Evolutionary conservation across 2,329 filamentous ascomycete species (phyloP).

Genomic region (Catunica adiposa): DNA sequence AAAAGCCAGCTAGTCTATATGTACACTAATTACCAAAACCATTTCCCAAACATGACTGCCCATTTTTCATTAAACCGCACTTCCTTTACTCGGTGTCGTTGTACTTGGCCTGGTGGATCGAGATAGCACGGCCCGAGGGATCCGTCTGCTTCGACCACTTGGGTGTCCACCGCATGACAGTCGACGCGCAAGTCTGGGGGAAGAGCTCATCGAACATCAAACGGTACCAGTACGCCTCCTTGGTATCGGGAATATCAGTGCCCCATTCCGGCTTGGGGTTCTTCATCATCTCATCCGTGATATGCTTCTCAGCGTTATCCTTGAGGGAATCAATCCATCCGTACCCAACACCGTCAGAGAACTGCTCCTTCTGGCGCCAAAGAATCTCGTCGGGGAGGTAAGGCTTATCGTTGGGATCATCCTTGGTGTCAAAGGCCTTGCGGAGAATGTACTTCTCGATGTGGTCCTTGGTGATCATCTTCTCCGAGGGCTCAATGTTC

Average conservation of each 20-base stretch:
- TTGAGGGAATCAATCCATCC: conserved; percentile 97
- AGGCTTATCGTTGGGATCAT: conserved; percentile 62
- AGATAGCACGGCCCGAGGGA: conserved; percentile 75
- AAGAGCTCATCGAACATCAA: conserved; percentile 99
- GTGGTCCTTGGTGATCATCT: conserved; percentile 79
- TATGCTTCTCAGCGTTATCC: conserved; percentile 75
- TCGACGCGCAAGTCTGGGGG: conserved; percentile 75
- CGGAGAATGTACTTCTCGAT: conserved; percentile 98
- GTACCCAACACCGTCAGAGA: conserved; percentile 95
- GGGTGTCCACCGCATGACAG: conserved; percentile 90
- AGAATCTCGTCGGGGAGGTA: conserved; percentile 95
- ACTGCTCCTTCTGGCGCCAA: conserved; percentile 98
- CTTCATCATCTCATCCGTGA: conserved; percentile 96
- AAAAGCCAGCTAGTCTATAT: not conserved
- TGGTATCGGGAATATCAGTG: conserved; percentile 77
- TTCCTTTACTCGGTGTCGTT: conserved; percentile 23
- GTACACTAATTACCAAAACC: not conserved
- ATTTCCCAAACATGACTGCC: not conserved
- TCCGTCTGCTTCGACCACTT: conserved; percentile 96
- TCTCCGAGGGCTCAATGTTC: conserved; percentile 86
- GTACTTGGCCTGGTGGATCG: conserved; percentile 62
- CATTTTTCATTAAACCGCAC: not conserved
- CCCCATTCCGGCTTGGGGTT: conserved; percentile 97
- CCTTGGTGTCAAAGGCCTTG: conserved; percentile 88
- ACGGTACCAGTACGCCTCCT: conserved; percentile 99